Base-by-base conservation (phyloP, 2,329 filamentous ascomycete species). In the Verticillium isaacii region DNA sequence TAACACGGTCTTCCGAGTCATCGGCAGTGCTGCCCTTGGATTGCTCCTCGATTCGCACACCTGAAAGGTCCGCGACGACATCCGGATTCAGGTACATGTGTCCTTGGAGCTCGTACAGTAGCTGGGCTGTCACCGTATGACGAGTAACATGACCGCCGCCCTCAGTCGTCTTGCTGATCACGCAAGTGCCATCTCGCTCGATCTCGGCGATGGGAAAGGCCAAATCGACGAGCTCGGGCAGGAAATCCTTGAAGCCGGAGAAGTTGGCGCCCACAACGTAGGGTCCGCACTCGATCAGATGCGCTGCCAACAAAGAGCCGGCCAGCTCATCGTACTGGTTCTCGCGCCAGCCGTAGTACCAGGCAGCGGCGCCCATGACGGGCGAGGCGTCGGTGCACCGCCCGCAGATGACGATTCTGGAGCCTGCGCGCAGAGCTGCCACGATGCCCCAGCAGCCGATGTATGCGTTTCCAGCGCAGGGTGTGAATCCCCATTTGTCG, bases 181-280 rank as follows among this genome's bases (percentile, higher is more conserved):
- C 70, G 34, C 75, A 80, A 1, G 71, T 73, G 0, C 82, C 82
- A 65, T 79, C 76, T 0, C 55, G 68, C 5, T 71, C 74, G 19
- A 85, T 73, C 60, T 85, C 81, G 0, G 77, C 81, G 61, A 85
- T 82, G 1, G 79, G 80, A 55, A 80, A 81, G 2, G 79, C 76
- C 37, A 80, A 74, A 60, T 80, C 68, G 2, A 69, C 60, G 0
- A 71, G 65, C 3, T 70, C 69, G 0, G 68, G 63, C 0, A 72
- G 57, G 36, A 73, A 68, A 1, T 71, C 66, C 2, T 72, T 66
- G 34, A 74, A 78, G 1, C 81, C 82, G 0, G 80, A 74, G 63
- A 83, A 85, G 61, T 85, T 85, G 0, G 73, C 78, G 0, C 82
- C 82, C 0, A 80, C 82, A 2, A 80, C 78, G 64, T 84, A 84